Evolutionary conservation across 495 filamentous ascomycete genomes (phyloP).

Genomic region (Aspergillus olivimuriae): DNA sequence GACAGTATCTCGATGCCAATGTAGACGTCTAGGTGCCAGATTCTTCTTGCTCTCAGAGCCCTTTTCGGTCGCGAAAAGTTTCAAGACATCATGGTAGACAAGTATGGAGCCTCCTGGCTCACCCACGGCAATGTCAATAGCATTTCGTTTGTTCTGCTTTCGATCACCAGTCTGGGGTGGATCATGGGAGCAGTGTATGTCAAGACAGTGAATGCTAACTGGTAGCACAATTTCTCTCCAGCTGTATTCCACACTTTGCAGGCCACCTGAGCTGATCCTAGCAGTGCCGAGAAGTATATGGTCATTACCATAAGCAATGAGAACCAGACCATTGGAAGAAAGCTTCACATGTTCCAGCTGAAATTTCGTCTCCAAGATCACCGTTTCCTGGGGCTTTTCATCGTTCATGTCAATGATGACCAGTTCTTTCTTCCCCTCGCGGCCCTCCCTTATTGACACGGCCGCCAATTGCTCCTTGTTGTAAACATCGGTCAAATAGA

Average conservation of each 20-base stretch:
- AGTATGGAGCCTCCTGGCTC: conserved; percentile 67
- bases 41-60: conserved; percentile 34
- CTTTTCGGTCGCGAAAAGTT: conserved; percentile 45
- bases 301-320: conserved; percentile 32
- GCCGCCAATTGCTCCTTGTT: conserved; percentile 7
- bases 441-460: conserved; percentile 18
- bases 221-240: conserved; percentile 46
- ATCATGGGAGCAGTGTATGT: conserved; percentile 18
- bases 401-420: conserved; percentile 16
- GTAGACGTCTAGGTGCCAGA: conserved; percentile 46
- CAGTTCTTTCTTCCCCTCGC: conserved; percentile 29
- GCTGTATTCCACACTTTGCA: conserved; percentile 29
- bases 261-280: conserved; percentile 4
- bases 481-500: conserved; percentile 10
- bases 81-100: conserved; percentile 66
- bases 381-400: conserved; percentile 16
- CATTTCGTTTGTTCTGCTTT: no score
- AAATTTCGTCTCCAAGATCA: conserved; percentile 24
- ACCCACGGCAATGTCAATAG: conserved; percentile 68
- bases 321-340: conserved; percentile 22
- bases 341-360: conserved; percentile 29
- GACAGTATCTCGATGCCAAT: conserved; percentile 88
- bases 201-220: conserved; percentile 26
- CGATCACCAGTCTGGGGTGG: no score
- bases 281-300: conserved; percentile 30